phyloP scores from a whole-genome alignment of 2,329 filamentous ascomycete genomes.

The Biscogniauxia sp. region DNA sequence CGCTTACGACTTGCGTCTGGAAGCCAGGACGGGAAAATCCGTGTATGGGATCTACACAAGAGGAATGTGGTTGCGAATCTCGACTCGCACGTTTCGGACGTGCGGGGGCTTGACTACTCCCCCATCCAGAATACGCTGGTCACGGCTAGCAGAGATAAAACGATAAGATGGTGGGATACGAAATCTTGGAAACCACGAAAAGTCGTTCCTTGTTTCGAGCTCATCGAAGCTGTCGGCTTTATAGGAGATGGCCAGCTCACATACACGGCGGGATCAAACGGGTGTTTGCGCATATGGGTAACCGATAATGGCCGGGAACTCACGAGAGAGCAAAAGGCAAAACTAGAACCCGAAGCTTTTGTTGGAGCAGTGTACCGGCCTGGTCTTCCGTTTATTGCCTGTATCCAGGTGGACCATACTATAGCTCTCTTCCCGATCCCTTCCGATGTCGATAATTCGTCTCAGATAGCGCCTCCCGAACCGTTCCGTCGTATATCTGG shows the following conservation, averaged over 20 bases:
- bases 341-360: conserved; percentile 64
- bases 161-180: conserved; percentile 87
- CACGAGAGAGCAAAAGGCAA: conserved; percentile 66
- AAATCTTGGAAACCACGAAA: conserved; percentile 79
- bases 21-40: conserved; percentile 88
- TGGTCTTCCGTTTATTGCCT: conserved; percentile 68
- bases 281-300: conserved; percentile 80
- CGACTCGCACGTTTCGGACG: conserved; percentile 92
- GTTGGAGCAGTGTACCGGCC: conserved; percentile 67
- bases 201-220: conserved; percentile 80
- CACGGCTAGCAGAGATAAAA: conserved; percentile 88
- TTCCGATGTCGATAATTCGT: conserved; percentile 36
- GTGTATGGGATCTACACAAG: conserved; percentile 89
- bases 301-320: conserved; percentile 74
- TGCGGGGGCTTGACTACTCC: conserved; percentile 84
- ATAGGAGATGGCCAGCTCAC: conserved; percentile 67
- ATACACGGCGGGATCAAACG: conserved; percentile 82
- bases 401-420: conserved; percentile 86
- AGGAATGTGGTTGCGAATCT: conserved; percentile 72
- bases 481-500: conserved; percentile 82
- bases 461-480: conserved; percentile 40
- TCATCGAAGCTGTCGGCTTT: conserved; percentile 82
- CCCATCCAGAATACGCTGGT: conserved; percentile 71
- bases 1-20: conserved; percentile 83
- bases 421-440: conserved; percentile 66